A percentile compares a stretch with the other conserved stretches of the same genome.
Evolutionary conservation across 2,329 filamentous ascomycete species (phyloP).

Genomic region (Neofusicoccum kwambonambiense): DNA sequence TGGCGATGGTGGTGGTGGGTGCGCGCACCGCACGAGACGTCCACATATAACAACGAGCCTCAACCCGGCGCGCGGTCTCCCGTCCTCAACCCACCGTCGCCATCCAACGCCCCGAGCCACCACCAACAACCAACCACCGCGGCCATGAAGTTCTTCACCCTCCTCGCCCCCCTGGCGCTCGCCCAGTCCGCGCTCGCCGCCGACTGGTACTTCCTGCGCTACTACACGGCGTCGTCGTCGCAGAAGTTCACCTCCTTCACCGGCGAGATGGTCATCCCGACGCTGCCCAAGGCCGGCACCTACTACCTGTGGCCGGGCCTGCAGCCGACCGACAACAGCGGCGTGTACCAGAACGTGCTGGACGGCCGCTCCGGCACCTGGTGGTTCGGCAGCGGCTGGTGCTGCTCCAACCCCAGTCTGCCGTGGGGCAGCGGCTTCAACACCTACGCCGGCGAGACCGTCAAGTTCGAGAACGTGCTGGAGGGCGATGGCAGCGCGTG

Average conservation of each 20-base stretch:
- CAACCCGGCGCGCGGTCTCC: neutral
- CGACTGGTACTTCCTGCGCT: conserved; percentile 25
- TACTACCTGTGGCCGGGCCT: conserved; percentile 47
- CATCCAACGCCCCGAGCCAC: conserved; percentile 17
- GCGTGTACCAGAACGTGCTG: conserved; percentile 46
- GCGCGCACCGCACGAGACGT: conserved; percentile 16
- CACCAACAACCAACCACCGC: neutral
- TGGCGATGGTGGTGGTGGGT: no score
- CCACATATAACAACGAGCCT: no score
- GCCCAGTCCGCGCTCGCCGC: conserved; percentile 11
- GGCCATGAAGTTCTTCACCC: neutral
- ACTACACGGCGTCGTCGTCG: conserved; percentile 18
- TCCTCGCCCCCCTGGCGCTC: conserved; percentile 3
- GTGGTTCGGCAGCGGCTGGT: conserved; percentile 46
- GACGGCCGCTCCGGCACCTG: conserved; percentile 42
- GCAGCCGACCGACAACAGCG: conserved; percentile 40
- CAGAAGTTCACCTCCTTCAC: conserved; percentile 23
- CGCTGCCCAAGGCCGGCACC: conserved; percentile 28
- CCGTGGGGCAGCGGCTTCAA: conserved; percentile 43
- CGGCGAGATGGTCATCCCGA: conserved; percentile 22
- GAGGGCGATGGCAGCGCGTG: conserved; percentile 24
- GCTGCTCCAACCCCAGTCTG: conserved; percentile 41
- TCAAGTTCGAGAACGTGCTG: conserved; percentile 33
- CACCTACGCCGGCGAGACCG: conserved; percentile 33
- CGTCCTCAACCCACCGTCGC: conserved; percentile 11